phyloP scores from a whole-genome alignment of 768 basidiomycete genomes.

The Podaxis rugospora region DNA sequence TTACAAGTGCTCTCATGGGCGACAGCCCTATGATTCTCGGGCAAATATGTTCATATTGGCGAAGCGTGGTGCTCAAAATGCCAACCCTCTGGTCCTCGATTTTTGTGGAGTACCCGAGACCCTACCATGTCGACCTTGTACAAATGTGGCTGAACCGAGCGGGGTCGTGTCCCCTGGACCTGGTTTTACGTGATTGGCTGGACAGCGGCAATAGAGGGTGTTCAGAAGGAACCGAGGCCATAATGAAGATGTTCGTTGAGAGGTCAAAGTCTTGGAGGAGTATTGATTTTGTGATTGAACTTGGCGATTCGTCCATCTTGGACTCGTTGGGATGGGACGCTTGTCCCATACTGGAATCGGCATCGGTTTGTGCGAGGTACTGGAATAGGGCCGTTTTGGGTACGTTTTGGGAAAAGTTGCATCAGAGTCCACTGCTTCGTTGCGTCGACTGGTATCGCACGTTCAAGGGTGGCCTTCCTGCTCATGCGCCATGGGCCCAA shows the following conservation, averaged over 20 bases:
- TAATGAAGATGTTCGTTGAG: background rate
- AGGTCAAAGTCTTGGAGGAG: background rate
- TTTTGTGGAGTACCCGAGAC: background rate
- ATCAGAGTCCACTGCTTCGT: background rate
- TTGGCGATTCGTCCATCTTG: background rate
- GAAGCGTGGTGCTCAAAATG: background rate
- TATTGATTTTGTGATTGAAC: slow-evolving; percentile 3
- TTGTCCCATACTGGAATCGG: background rate
- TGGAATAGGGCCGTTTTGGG: background rate
- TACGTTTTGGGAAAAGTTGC: slow-evolving; percentile 4
- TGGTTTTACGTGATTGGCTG: slow-evolving; percentile 1
- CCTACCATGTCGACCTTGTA: background rate
- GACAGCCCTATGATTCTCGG: slow-evolving; percentile 1
- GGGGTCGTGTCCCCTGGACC: background rate
- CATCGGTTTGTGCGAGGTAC: background rate
- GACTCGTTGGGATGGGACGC: background rate
- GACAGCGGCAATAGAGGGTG: slow-evolving; percentile 2
- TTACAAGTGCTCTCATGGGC: background rate
- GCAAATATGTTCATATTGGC: slow-evolving; percentile 8
- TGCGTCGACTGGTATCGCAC: background rate
- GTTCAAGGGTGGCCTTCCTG: background rate
- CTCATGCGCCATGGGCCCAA: slow-evolving; percentile 2
- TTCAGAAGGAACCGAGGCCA: background rate
- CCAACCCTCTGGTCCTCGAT: slow-evolving; percentile 4
- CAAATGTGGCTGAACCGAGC: slow-evolving; percentile 7